phyloP scores from a whole-genome alignment of 164 flowering plant genomes.

The Umbellularia californica region DNA sequence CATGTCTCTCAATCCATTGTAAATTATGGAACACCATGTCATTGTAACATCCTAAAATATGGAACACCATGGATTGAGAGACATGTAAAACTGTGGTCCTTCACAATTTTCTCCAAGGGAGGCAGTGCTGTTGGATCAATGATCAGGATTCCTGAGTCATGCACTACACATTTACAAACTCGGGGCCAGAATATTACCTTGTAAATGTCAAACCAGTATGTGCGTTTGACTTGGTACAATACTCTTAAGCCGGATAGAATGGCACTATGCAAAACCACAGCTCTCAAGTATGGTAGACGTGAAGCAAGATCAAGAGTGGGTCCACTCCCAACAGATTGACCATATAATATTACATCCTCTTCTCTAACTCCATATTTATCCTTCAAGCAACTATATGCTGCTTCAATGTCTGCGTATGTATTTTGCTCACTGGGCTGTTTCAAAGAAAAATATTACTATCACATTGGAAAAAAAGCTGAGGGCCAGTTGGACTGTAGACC shows the following conservation, averaged over 20 bases:
- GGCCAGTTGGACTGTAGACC: not conserved
- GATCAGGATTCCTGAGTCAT: not conserved
- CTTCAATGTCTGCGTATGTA: conserved; percentile 91
- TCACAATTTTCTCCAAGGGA: too few relatives aligned
- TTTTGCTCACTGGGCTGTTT: conserved; percentile 81
- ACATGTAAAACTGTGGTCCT: too few relatives aligned
- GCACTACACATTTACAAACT: not conserved
- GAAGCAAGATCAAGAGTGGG: conserved; percentile 92
- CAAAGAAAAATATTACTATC: conserved; percentile 16
- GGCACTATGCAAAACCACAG: conserved; percentile 87
- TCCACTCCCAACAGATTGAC: conserved; percentile 97
- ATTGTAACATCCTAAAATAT: too few relatives aligned
- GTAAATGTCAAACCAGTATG: conserved; percentile 85
- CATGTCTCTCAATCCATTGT: too few relatives aligned
- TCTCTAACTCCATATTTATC: conserved; percentile 86
- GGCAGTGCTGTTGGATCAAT: not conserved
- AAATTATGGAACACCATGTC: too few relatives aligned
- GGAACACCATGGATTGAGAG: too few relatives aligned
- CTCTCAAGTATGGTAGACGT: conserved; percentile 62
- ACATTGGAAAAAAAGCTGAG: not conserved
- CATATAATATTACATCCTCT: conserved; percentile 77
- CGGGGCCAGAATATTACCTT: conserved; percentile 48
- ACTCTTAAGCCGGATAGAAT: conserved; percentile 94
- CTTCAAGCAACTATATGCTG: conserved; percentile 80
- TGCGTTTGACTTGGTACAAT: conserved; percentile 43